Conservation (phyloP, 768 basidiomycete genomes). For the Termitomyces sp. region DNA sequence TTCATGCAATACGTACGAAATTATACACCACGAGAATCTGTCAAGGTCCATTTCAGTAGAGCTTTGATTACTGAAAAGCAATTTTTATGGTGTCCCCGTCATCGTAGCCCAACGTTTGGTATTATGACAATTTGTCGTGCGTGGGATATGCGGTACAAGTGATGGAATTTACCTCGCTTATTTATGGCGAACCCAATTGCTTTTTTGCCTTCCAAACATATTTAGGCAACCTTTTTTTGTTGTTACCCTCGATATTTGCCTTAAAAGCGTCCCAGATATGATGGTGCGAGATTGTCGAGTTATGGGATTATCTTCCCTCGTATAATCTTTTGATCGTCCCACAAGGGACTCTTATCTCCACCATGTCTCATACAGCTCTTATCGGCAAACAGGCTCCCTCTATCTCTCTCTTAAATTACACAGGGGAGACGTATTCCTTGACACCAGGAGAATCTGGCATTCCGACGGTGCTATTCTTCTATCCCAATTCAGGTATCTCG, state of each 20-base stretch:
- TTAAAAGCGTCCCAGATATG: neutral
- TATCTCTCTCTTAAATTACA: slow-evolving; percentile 60
- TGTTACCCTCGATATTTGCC: neutral
- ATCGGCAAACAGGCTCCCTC: slow-evolving; percentile 64
- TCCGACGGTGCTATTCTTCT: slow-evolving; percentile 78
- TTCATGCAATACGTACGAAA: neutral
- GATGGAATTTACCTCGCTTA: neutral
- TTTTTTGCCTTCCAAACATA: neutral
- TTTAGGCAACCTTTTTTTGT: neutral
- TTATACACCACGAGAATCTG: neutral
- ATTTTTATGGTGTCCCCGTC: neutral
- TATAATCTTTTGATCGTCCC: neutral
- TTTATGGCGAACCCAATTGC: neutral
- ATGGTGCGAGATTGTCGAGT: no score
- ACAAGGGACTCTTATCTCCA: neutral
- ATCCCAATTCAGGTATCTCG: slow-evolving; percentile 59
- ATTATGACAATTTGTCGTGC: no score
- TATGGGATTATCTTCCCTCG: neutral
- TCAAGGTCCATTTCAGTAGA: neutral
- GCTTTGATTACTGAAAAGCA: neutral
- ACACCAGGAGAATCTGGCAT: slow-evolving; percentile 52
- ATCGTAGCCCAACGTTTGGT: no score
- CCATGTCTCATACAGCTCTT: slow-evolving; percentile 47
- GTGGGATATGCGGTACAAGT: no score
- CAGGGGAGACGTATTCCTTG: slow-evolving; percentile 59